These are phyloP conservation scores for Arctium minus DNA, from an alignment of 129 eudicot genomes.

Conservation along the genomic window DNA sequence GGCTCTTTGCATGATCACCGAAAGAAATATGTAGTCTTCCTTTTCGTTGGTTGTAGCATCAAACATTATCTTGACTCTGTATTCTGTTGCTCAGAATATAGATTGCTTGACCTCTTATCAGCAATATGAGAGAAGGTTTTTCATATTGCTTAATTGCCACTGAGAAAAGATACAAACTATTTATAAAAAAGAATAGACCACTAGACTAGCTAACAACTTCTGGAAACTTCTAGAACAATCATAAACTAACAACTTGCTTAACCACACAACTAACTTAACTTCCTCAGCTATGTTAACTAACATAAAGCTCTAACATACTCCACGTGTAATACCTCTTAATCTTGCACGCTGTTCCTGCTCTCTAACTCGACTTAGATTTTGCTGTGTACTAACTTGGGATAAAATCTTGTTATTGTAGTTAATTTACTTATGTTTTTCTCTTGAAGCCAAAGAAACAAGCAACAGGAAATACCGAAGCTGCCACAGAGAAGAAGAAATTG, in stretches of 20 bases:
- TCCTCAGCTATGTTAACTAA: neutral
- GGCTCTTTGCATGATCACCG: no score
- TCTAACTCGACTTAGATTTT: neutral
- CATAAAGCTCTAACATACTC: neutral
- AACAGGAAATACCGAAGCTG: conserved; percentile 38
- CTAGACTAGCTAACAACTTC: neutral
- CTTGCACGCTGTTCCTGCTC: neutral
- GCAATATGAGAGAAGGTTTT: neutral
- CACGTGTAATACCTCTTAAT: neutral
- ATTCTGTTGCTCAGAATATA: neutral
- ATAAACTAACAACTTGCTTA: neutral
- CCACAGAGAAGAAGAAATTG: conserved; percentile 57
- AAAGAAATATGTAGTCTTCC: neutral
- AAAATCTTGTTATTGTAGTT: neutral
- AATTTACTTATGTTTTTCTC: neutral
- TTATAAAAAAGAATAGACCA: neutral
- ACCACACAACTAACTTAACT: neutral
- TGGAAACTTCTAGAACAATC: neutral
- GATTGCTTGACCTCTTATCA: neutral
- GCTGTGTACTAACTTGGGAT: neutral
- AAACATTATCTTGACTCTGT: neutral
- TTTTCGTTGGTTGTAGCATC: neutral
- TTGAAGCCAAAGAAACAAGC: conserved; percentile 46
- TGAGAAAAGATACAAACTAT: neutral
- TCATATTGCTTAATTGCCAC: neutral